Base-by-base conservation (phyloP, 2,329 filamentous ascomycete genomes). In the Didymella keratinophila region DNA sequence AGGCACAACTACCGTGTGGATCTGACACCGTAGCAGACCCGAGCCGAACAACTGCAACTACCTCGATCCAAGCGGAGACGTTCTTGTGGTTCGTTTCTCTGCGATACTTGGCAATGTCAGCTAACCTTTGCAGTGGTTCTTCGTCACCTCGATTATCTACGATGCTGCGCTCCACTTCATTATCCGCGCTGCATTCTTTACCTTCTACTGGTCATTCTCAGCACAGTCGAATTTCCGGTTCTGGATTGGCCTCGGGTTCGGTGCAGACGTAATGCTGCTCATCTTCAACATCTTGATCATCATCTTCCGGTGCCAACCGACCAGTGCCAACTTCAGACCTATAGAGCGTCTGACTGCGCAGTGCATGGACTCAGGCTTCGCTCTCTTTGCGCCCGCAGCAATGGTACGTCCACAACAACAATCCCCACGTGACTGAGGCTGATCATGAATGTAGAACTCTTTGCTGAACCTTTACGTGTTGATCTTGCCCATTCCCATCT, bases 221-320 rank as follows among this genome's bases (percentile, higher is more conserved):
- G 23, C 21, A 3, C 34, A 54, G n/a, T 45, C 27, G 14, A 34
- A 8, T 10, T 52, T 58, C 12, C 53, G 58, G 1, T 42, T 51
- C 12, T 54, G 47, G 27, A 50, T 58, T 4, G 45, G 54, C 1
- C 11, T 61, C 12, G 58, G 50, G 4, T 41, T 54, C 11, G 54
- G 44, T 2, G 7, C 51, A 12, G 52, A 58, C 11, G 23, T 25
- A 4, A 53, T 41, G 27, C 9, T 58, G 16, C 45, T 61, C 21
- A 27, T 61, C 1, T 43, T 43, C 45, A 50, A 61, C 21, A 3
- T 47, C 20, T 14, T 56, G 6, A 20, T 60, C 10, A 51, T 48
- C 11, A 43, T 60, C 5, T 52, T 60, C 36, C 57, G 45, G 23
- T 60, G 57, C 36, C 39, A 44, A 6, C 57, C 57, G 8, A 16